phyloP scores from a whole-genome alignment of 1,284 basidiomycete species.

The Ustilago nuda region DNA sequence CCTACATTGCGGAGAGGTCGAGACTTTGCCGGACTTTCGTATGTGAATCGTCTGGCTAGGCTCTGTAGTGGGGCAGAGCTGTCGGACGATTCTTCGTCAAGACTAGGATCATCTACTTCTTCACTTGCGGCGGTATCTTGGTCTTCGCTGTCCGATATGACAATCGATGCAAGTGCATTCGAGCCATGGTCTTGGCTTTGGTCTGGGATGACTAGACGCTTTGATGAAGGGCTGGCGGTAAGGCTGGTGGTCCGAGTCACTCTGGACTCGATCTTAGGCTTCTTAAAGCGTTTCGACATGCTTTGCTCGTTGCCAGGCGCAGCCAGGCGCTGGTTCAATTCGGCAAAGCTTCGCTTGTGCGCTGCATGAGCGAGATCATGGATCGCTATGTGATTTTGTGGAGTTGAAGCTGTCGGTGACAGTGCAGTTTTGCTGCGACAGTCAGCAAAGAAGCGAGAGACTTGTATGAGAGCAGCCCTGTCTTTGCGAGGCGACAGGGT shows the following conservation, averaged over 20 bases:
- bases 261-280: conserved; percentile 4
- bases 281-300: conserved; percentile 26
- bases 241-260: neutral
- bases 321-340: neutral
- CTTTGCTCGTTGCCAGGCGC: neutral
- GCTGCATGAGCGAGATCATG: neutral
- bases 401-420: neutral
- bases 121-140: neutral
- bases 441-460: neutral
- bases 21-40: conserved; percentile 20
- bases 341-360: neutral
- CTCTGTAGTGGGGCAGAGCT: neutral
- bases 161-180: conserved; percentile 12
- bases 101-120: neutral
- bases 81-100: conserved; percentile 4
- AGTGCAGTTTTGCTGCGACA: neutral
- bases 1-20: neutral
- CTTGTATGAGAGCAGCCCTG: neutral
- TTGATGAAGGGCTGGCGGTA: neutral
- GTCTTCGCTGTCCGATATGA: conserved; percentile 31
- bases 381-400: neutral
- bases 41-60: conserved; percentile 17
- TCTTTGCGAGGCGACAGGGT: conserved; percentile 30
- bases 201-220: neutral
- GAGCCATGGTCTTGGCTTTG: neutral